Conservation (phyloP, 352 stramenopile species). For the Globisporangium mamillatum region DNA sequence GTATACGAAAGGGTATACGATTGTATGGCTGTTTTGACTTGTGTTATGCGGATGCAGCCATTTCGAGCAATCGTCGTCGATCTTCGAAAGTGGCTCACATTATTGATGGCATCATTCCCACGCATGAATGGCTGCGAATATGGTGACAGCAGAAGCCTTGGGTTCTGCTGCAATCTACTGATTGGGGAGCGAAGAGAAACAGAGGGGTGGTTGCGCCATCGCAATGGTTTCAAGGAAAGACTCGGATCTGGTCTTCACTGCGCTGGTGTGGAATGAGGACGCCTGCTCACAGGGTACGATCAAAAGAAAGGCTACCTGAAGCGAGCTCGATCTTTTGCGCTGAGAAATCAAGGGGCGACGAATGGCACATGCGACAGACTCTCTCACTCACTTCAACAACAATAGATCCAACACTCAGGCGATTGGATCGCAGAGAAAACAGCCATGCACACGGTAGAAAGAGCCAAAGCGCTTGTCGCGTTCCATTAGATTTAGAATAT, state of each 20-base stretch:
- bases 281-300: background rate
- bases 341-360: background rate
- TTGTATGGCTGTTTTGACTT: background rate
- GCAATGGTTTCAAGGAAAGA: background rate
- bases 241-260: background rate
- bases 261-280: background rate
- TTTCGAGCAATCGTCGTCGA: background rate
- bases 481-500: background rate
- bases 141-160: background rate
- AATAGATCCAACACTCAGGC: background rate
- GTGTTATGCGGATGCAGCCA: background rate
- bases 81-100: background rate
- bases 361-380: background rate
- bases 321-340: background rate
- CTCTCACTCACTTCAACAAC: background rate
- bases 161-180: background rate
- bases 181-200: background rate
- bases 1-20: background rate
- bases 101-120: too few relatives aligned
- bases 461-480: background rate
- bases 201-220: background rate
- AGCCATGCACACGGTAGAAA: background rate
- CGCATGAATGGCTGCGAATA: background rate
- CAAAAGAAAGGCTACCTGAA: background rate
- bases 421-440: background rate